A percentile compares a stretch with the other conserved stretches of the same genome.
These are phyloP conservation scores for Yamadazyma mexicana DNA, from an alignment of 1,139 yeast genomes.

Conservation along the genomic window DNA sequence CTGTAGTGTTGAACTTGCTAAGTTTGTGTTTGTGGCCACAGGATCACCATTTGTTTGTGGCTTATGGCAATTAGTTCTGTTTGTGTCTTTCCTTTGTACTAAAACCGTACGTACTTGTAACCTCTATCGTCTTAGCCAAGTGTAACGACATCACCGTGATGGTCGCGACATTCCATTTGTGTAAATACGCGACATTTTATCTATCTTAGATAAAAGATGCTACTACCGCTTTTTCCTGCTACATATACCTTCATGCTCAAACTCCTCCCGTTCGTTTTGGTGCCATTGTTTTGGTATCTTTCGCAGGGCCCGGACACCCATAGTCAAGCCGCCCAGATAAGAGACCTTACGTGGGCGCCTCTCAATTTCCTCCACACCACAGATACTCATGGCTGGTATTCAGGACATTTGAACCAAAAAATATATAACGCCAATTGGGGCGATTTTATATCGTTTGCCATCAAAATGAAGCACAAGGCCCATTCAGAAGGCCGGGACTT, in stretches of 20 bases:
- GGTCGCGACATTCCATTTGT: no score
- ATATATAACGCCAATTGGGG: constrained; percentile 91
- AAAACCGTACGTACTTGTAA: no score
- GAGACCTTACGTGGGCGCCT: constrained; percentile 64
- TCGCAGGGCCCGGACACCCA: not conserved
- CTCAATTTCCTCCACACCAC: constrained; percentile 88
- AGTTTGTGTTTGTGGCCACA: not conserved
- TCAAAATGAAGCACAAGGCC: constrained; percentile 48
- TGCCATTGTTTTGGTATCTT: not conserved
- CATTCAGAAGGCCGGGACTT: constrained; percentile 56
- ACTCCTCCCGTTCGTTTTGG: not conserved
- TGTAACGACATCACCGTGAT: no score
- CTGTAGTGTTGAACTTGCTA: no score
- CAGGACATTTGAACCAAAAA: constrained; percentile 79
- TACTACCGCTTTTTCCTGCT: no score
- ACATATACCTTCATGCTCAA: not conserved
- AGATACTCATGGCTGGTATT: constrained; percentile 94
- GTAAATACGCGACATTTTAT: not conserved
- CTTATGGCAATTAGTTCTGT: no score
- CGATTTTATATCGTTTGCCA: constrained; percentile 72
- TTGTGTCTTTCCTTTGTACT: no score
- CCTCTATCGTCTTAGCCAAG: no score
- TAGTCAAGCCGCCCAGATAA: not conserved
- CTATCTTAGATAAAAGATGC: not conserved
- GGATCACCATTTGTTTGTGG: not conserved